These are phyloP conservation scores for Mycena pura DNA, from an alignment of 768 basidiomycete genomes.

Conservation along the genomic window DNA sequence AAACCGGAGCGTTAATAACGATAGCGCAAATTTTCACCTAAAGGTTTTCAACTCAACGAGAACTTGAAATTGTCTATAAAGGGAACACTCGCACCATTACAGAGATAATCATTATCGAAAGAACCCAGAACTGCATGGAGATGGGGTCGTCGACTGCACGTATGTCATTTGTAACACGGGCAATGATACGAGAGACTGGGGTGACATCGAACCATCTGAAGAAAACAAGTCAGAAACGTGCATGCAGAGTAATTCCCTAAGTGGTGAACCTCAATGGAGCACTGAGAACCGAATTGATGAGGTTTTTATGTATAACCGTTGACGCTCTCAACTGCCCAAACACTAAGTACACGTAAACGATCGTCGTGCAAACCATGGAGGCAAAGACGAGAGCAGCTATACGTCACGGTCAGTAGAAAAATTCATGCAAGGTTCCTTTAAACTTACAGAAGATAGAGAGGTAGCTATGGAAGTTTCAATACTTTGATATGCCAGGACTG, in stretches of 20 bases:
- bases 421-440: too few species aligned
- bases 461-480: neutral
- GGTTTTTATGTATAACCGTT: constrained; percentile 43
- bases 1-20: constrained; percentile 35
- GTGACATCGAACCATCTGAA: constrained; percentile 38
- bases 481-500: too few species aligned
- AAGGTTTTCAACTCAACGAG: constrained; percentile 11
- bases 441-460: constrained; percentile 9
- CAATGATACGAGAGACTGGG: constrained; percentile 46
- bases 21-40: constrained; percentile 38
- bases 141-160: constrained; percentile 37
- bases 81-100: constrained; percentile 36
- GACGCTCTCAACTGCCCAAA: constrained; percentile 49
- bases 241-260: too few species aligned
- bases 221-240: neutral
- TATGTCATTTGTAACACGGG: constrained; percentile 57
- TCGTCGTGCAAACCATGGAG: constrained; percentile 17
- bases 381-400: constrained; percentile 32
- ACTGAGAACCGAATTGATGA: constrained; percentile 48
- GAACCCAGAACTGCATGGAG: constrained; percentile 38
- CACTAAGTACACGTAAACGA: constrained; percentile 37
- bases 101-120: constrained; percentile 38
- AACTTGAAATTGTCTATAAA: constrained; percentile 30
- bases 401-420: neutral
- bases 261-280: constrained; percentile 50